These are phyloP conservation scores for Sporobolus alterniflorus DNA, from an alignment of 202 grass and related monocot species.

Conservation along the genomic window DNA sequence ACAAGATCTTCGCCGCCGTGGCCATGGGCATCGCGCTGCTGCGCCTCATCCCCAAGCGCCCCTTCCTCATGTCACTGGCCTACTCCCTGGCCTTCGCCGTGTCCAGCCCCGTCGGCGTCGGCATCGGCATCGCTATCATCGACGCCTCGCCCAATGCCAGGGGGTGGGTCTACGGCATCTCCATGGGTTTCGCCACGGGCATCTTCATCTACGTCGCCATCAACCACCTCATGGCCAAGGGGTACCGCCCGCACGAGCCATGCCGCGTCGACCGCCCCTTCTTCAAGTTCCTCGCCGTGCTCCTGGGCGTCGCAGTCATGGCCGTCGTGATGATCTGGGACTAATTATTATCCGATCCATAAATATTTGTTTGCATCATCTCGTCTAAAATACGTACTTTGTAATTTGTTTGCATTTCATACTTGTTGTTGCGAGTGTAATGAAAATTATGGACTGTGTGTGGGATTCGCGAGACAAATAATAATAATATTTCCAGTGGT, in stretches of 20 bases:
- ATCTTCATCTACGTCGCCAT: slow-evolving; percentile 84
- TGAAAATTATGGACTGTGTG: too few species aligned
- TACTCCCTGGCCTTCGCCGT: slow-evolving; percentile 78
- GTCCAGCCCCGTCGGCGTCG: slow-evolving; percentile 74
- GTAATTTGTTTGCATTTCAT: too few species aligned
- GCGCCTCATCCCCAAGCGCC: slow-evolving; percentile 60
- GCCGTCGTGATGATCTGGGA: slow-evolving; percentile 86
- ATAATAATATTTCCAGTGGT: too few species aligned
- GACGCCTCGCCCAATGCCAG: background rate
- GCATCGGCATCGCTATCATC: slow-evolving; percentile 53
- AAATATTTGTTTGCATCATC: too few species aligned
- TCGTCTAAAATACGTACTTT: too few species aligned
- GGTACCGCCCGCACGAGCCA: slow-evolving; percentile 52
- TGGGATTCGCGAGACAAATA: too few species aligned
- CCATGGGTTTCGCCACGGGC: slow-evolving; percentile 67
- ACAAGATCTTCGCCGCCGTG: slow-evolving; percentile 82
- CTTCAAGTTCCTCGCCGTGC: slow-evolving; percentile 66
- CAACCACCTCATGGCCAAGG: slow-evolving; percentile 89
- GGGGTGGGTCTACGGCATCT: slow-evolving; percentile 70
- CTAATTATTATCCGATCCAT: background rate
- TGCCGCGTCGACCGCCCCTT: slow-evolving; percentile 56
- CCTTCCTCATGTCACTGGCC: slow-evolving; percentile 53
- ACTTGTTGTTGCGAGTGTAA: too few species aligned
- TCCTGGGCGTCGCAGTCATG: slow-evolving; percentile 57
- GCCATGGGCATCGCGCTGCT: slow-evolving; percentile 89